Conservation (phyloP, 2,329 filamentous ascomycete species). For the Phialemonium atrogriseum region DNA sequence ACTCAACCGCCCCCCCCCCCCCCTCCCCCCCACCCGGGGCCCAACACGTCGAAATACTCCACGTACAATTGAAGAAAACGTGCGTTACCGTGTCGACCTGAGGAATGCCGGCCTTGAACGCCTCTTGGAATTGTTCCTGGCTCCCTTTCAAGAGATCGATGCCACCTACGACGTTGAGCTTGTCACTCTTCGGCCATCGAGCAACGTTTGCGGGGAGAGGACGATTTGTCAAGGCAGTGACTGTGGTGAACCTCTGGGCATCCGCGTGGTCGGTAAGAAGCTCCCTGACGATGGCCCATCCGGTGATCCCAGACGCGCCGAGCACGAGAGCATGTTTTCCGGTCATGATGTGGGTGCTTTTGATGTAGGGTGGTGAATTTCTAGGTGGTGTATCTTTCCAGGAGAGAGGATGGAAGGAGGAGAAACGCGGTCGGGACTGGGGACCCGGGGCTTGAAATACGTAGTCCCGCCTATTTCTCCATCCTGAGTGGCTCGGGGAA, state of each 20-base stretch:
- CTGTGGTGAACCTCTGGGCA: slow-evolving; percentile 30
- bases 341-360: too few species aligned
- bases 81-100: slow-evolving; percentile 23
- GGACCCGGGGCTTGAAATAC: too few species aligned
- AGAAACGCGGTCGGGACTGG: too few species aligned
- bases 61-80: slow-evolving; percentile 15
- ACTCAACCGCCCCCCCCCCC: too few species aligned
- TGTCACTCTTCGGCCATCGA: slow-evolving; percentile 19
- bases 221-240: slow-evolving; percentile 39
- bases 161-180: slow-evolving; percentile 24
- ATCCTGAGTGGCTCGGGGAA: too few species aligned
- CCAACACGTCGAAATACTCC: too few species aligned
- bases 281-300: slow-evolving; percentile 39
- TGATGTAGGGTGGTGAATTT: too few species aligned
- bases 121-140: slow-evolving; percentile 17
- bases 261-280: slow-evolving; percentile 36
- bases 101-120: slow-evolving; percentile 23
- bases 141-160: slow-evolving; percentile 24
- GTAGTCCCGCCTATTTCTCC: too few species aligned
- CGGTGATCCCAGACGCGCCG: slow-evolving; percentile 37
- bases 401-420: too few species aligned
- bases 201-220: slow-evolving; percentile 20
- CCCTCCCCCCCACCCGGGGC: too few species aligned
- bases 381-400: too few species aligned
- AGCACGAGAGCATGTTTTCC: too few species aligned